These are phyloP conservation scores for Eimeria acervulina DNA, from an alignment of 169 alveolate species.

Conservation along the genomic window DNA sequence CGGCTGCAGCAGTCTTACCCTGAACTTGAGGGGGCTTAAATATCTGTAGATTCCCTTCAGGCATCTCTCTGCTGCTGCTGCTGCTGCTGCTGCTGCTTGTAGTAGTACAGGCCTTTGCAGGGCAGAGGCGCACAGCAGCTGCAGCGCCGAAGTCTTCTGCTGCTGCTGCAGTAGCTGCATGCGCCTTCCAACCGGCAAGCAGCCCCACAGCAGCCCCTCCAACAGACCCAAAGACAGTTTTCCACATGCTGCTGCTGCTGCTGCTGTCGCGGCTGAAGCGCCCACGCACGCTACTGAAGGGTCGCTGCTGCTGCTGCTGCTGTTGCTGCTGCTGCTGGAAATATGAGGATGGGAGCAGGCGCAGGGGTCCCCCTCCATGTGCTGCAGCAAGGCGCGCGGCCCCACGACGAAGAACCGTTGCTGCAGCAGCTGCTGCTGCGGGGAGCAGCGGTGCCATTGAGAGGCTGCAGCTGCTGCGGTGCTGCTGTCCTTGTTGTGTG, in stretches of 20 bases:
- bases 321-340: slow-evolving; percentile 37
- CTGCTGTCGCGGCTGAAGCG: slow-evolving; percentile 9
- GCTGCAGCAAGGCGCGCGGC: neutral
- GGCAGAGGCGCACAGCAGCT: slow-evolving; percentile 53
- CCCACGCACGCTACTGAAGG: neutral
- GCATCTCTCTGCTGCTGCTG: slow-evolving; percentile 44
- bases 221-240: neutral
- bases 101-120: neutral
- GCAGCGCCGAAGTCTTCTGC: slow-evolving; percentile 36
- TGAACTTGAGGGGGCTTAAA: slow-evolving; percentile 30
- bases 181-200: slow-evolving; percentile 32
- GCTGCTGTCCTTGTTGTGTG: neutral
- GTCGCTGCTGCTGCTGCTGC: slow-evolving; percentile 40
- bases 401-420: neutral
- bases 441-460: neutral
- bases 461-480: neutral
- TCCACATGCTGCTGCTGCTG: neutral
- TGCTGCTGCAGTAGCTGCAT: slow-evolving; percentile 37
- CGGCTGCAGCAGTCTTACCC: neutral
- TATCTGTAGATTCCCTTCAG: neutral
- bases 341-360: neutral
- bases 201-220: slow-evolving; percentile 9
- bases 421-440: slow-evolving; percentile 12
- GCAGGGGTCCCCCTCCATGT: neutral
- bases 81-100: too few species aligned